phyloP scores from a whole-genome alignment of 2,329 filamentous ascomycete genomes.

The Corynespora cassiicola region DNA sequence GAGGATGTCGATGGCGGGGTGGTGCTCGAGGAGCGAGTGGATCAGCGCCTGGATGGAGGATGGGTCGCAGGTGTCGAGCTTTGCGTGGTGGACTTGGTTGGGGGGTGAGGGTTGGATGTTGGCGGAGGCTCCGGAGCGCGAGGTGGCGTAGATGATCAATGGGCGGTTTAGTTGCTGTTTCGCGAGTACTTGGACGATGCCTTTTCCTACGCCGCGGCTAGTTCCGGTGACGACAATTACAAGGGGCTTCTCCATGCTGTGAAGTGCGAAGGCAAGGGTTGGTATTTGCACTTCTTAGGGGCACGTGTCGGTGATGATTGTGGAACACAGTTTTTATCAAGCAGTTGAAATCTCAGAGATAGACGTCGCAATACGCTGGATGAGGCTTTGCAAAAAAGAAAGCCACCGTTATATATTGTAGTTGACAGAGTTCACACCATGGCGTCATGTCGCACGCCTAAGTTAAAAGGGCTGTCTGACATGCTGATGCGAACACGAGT shows the following conservation, averaged over 20 bases:
- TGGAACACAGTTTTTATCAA: no score
- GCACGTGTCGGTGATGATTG: no score
- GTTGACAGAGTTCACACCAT: no score
- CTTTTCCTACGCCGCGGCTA: conserved; percentile 28
- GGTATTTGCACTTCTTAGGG: no score
- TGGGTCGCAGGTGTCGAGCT: conserved; percentile 20
- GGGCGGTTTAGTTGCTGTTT: conserved; percentile 16
- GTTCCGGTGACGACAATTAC: conserved; percentile 29
- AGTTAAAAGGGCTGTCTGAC: no score
- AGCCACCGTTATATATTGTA: no score
- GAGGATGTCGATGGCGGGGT: conserved; percentile 20
- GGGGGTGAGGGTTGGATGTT: conserved; percentile 7
- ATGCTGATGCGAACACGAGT: no score
- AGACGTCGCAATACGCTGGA: no score
- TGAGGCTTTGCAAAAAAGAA: no score
- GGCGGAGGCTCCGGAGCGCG: conserved; percentile 19
- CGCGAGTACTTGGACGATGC: conserved; percentile 26
- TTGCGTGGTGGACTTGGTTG: conserved; percentile 18
- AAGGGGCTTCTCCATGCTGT: conserved; percentile 21
- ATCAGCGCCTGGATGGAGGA: conserved; percentile 23
- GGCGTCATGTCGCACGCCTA: no score
- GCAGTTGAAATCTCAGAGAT: no score
- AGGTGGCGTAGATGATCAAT: conserved; percentile 25
- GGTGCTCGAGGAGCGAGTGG: conserved; percentile 2
- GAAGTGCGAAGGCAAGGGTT: no score